These are phyloP conservation scores for Scutellaria minor DNA, from an alignment of 257 asterid genomes.

Conservation along the genomic window DNA sequence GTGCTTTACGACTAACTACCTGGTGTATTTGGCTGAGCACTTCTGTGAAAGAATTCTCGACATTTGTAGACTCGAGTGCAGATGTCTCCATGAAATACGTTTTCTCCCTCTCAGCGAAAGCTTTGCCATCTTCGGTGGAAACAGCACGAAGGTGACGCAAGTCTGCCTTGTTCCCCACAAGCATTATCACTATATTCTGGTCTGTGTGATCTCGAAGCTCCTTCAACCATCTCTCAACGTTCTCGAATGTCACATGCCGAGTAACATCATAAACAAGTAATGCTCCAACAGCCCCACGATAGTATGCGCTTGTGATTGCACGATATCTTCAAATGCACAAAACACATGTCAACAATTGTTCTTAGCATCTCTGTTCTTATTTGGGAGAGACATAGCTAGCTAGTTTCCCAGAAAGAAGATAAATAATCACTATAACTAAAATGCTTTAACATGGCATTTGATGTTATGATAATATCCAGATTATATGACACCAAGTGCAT, in stretches of 20 bases:
- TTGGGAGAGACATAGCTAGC: no score
- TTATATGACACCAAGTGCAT: no score
- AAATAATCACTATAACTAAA: no score
- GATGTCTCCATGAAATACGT: slow-evolving; percentile 70
- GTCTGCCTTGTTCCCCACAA: slow-evolving; percentile 77
- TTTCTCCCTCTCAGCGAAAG: slow-evolving; percentile 61
- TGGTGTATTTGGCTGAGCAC: slow-evolving; percentile 60
- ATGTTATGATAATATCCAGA: no score
- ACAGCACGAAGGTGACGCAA: slow-evolving; percentile 70
- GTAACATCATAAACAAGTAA: slow-evolving; percentile 71
- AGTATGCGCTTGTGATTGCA: slow-evolving; percentile 78
- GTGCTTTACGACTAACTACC: slow-evolving; percentile 68
- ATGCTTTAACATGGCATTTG: no score
- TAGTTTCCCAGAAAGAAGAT: no score
- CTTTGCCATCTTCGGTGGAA: slow-evolving; percentile 59
- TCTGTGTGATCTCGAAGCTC: slow-evolving; percentile 76
- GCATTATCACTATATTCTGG: slow-evolving; percentile 71
- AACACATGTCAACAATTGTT: no score
- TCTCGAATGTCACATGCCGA: slow-evolving; percentile 69
- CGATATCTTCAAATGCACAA: slow-evolving; percentile 47
- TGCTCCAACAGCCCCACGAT: slow-evolving; percentile 77
- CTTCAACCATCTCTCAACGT: slow-evolving; percentile 69
- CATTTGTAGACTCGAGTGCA: slow-evolving; percentile 71
- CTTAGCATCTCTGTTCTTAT: no score
- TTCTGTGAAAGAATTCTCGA: slow-evolving; percentile 71